Evolutionary conservation across 2,329 filamentous ascomycete genomes (phyloP).

Genomic region (Aschersonia sp.): DNA sequence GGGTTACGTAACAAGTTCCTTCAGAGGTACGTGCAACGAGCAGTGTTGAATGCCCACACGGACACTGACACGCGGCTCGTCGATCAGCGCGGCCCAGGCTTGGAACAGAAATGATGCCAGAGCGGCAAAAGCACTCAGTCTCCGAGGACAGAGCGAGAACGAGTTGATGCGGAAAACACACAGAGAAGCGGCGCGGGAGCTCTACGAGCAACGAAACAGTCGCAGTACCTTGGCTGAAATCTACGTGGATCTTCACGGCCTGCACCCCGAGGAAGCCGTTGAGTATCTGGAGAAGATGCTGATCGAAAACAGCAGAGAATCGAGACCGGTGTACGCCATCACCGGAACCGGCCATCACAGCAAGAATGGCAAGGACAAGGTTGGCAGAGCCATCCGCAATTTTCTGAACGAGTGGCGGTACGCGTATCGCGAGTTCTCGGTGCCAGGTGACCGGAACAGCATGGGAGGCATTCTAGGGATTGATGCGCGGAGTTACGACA

Average conservation of each 20-base stretch:
- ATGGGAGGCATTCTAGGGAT: constrained; percentile 65
- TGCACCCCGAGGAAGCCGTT: constrained; percentile 95
- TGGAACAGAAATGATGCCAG: constrained; percentile 98
- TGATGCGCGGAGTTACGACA: constrained; percentile 54
- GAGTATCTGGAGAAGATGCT: constrained; percentile 84
- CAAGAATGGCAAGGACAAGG: constrained; percentile 98
- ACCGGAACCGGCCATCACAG: constrained; percentile 94
- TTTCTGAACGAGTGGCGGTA: constrained; percentile 96
- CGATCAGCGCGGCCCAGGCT: constrained; percentile 71
- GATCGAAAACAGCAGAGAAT: constrained; percentile 61
- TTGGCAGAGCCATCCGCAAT: constrained; percentile 80
- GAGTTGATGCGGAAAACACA: constrained; percentile 95
- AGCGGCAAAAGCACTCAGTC: constrained; percentile 84
- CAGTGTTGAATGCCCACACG: background rate
- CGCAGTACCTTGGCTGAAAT: constrained; percentile 50
- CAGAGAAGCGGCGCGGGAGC: constrained; percentile 75
- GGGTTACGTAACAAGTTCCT: constrained; percentile 93
- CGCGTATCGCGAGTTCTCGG: constrained; percentile 88
- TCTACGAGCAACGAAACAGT: constrained; percentile 90
- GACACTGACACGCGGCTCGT: background rate
- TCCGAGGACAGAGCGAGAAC: constrained; percentile 92
- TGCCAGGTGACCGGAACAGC: constrained; percentile 76
- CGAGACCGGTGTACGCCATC: constrained; percentile 79
- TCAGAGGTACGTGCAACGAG: constrained; percentile 51
- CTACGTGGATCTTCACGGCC: constrained; percentile 91